phyloP scores from a whole-genome alignment of 2,329 filamentous ascomycete species.

The Hypomyces rosellus region DNA sequence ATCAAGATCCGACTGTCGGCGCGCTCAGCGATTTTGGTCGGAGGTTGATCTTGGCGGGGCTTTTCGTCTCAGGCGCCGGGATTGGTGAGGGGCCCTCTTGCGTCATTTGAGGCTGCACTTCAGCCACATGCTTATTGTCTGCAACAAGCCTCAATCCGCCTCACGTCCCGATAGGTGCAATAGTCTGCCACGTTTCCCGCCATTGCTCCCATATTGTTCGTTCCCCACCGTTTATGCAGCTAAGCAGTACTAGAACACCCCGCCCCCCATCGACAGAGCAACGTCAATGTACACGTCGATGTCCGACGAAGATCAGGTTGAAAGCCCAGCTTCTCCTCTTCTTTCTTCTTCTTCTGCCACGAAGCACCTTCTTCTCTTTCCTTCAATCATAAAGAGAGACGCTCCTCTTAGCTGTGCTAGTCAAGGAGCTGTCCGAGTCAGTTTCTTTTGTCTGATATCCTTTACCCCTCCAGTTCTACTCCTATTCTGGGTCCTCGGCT shows the following conservation, averaged over 20 bases:
- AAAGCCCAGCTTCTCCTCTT: constrained; percentile 9
- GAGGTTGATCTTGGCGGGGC: constrained; percentile 11
- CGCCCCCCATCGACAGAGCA: constrained; percentile 11
- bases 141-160: not conserved
- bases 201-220: not conserved
- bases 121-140: not conserved
- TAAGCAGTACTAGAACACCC: constrained; percentile 7
- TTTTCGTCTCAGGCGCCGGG: constrained; percentile 8
- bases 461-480: not conserved
- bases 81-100: constrained; percentile 15
- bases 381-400: not conserved
- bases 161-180: constrained; percentile 8
- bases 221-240: constrained; percentile 6
- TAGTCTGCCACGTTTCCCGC: not conserved
- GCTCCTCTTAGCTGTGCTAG: not conserved
- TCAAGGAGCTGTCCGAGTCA: not conserved
- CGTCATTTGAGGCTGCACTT: constrained; percentile 18
- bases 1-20: no score
- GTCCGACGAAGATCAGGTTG: constrained; percentile 14
- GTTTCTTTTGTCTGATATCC: not conserved
- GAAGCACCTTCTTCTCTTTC: constrained; percentile 4
- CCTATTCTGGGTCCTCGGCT: not conserved
- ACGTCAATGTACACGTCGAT: constrained; percentile 15
- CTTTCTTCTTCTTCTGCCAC: constrained; percentile 5
- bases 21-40: not conserved